Evolutionary conservation across 345 rosid species (phyloP).

Genomic region (Arabis alpina): DNA sequence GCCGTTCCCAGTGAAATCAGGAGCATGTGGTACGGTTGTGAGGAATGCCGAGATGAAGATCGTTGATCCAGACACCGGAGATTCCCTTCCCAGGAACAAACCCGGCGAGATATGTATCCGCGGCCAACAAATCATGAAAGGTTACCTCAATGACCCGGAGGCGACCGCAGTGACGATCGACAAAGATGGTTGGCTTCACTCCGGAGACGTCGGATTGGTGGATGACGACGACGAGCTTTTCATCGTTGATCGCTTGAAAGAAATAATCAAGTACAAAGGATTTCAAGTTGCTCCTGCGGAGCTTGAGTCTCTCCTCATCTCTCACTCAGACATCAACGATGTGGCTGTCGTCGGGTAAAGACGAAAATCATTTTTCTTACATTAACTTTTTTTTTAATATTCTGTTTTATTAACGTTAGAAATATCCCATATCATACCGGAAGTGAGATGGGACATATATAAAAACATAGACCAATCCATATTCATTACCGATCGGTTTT

Average conservation of each 20-base stretch:
- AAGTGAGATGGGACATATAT: no score
- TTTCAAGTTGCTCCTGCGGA: slow-evolving; percentile 80
- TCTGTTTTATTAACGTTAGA: neutral
- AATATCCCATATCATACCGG: no score
- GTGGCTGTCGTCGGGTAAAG: slow-evolving; percentile 67
- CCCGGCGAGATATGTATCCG: slow-evolving; percentile 89
- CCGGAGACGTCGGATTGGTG: slow-evolving; percentile 49
- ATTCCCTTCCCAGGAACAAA: slow-evolving; percentile 54
- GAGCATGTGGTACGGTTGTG: slow-evolving; percentile 83
- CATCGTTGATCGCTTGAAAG: slow-evolving; percentile 69
- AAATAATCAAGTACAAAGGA: slow-evolving; percentile 71
- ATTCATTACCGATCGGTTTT: no score
- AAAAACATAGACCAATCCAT: no score
- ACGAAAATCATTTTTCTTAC: neutral
- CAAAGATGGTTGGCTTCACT: slow-evolving; percentile 57
- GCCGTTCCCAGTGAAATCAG: slow-evolving; percentile 66
- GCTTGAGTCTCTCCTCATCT: slow-evolving; percentile 64
- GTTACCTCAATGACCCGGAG: slow-evolving; percentile 51
- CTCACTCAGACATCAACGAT: slow-evolving; percentile 53
- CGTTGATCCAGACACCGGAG: slow-evolving; percentile 64
- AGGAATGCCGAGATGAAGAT: slow-evolving; percentile 64
- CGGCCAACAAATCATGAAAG: slow-evolving; percentile 88
- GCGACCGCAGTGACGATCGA: slow-evolving; percentile 53
- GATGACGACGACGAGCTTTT: slow-evolving; percentile 63
- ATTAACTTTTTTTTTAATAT: no score